Conservation (phyloP, 225 moss, liverwort and hornwort species). For the Takakia lepidozioides region DNA sequence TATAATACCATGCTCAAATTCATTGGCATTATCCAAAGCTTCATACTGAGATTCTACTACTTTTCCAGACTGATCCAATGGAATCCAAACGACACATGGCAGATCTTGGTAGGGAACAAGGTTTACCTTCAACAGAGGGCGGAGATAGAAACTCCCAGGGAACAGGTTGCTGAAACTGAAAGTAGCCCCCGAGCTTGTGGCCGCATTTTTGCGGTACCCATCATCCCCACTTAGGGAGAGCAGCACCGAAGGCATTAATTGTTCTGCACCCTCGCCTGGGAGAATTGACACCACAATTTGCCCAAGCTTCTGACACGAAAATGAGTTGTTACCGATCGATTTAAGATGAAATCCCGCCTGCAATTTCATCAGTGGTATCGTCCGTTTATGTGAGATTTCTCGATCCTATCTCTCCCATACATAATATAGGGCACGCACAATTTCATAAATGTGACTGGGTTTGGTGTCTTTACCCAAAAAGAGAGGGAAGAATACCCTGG, state of each 20-base stretch:
- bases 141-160: slow-evolving; percentile 85
- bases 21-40: too few relatives aligned
- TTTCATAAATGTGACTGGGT: too few relatives aligned
- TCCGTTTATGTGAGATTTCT: too few relatives aligned
- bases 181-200: slow-evolving; percentile 39
- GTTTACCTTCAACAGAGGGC: slow-evolving; percentile 68
- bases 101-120: background rate
- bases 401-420: too few relatives aligned
- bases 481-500: too few relatives aligned
- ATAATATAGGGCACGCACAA: too few relatives aligned
- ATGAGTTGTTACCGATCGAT: slow-evolving; percentile 49
- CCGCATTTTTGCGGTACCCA: slow-evolving; percentile 87
- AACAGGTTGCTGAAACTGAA: slow-evolving; percentile 68
- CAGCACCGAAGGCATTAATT: slow-evolving; percentile 59
- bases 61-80: too few relatives aligned
- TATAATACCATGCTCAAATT: too few relatives aligned
- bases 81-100: too few relatives aligned
- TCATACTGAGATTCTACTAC: too few relatives aligned
- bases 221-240: slow-evolving; percentile 86
- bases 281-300: slow-evolving; percentile 59
- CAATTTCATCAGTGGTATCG: slow-evolving; percentile 11
- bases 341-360: slow-evolving; percentile 57
- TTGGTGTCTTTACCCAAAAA: too few relatives aligned
- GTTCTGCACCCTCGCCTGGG: slow-evolving; percentile 75
- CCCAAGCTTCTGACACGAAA: slow-evolving; percentile 76